Conservation (phyloP, 345 rosid species). For the Corchorus olitorius region DNA sequence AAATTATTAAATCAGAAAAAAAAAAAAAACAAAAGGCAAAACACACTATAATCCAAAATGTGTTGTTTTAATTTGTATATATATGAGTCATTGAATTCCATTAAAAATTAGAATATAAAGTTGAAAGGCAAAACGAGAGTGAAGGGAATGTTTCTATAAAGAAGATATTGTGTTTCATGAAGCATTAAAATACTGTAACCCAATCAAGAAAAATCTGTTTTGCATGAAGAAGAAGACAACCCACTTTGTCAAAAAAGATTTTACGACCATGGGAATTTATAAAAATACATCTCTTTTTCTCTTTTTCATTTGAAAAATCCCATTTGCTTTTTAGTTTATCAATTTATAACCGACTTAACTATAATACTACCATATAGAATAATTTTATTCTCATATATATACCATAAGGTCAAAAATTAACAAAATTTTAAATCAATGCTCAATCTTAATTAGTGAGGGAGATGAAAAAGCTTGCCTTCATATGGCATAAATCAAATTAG, state of each 20-base stretch:
- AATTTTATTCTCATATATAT: too few relatives aligned
- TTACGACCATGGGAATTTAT: neutral
- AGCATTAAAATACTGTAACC: constrained; percentile 1
- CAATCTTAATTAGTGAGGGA: too few relatives aligned
- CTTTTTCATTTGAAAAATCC: constrained; percentile 10
- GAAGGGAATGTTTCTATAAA: neutral
- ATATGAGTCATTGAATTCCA: neutral
- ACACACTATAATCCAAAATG: neutral
- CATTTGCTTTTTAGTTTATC: constrained; percentile 8
- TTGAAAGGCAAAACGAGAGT: neutral
- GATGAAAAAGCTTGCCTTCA: too few relatives aligned
- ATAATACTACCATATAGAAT: too few relatives aligned
- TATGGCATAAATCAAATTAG: too few relatives aligned
- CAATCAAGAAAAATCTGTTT: neutral
- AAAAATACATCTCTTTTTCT: neutral
- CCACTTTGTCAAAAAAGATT: constrained; percentile 9
- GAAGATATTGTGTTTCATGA: neutral
- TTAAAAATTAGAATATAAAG: neutral
- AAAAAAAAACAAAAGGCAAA: neutral
- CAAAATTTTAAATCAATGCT: too few relatives aligned
- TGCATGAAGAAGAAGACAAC: constrained; percentile 15
- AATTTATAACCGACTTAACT: neutral
- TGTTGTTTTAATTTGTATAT: neutral
- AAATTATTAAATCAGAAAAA: neutral
- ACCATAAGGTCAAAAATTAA: too few relatives aligned